These are phyloP conservation scores for Ogataea pignaliae DNA, from an alignment of 805 yeast species.

Conservation along the genomic window DNA sequence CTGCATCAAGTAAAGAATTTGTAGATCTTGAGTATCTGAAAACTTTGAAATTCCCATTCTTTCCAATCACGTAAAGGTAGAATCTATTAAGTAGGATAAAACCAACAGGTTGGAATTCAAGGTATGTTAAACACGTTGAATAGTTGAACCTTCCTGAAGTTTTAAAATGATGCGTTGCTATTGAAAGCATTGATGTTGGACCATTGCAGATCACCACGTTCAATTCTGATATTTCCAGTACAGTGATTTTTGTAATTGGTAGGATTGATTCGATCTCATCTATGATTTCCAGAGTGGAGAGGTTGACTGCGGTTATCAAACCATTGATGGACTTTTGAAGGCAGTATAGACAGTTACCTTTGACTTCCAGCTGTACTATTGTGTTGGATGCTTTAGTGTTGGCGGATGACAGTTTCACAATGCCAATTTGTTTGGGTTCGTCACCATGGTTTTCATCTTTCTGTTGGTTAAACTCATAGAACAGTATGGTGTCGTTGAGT, in stretches of 20 bases:
- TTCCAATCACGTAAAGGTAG: conserved; percentile 17
- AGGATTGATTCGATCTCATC: not conserved
- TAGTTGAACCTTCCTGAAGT: not conserved
- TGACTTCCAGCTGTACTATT: conserved; percentile 1
- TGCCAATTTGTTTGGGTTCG: not conserved
- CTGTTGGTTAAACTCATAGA: conserved; percentile 1
- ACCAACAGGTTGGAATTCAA: conserved; percentile 24
- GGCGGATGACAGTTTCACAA: conserved; percentile 7
- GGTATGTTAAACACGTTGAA: conserved; percentile 8
- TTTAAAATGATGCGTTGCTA: conserved; percentile 3
- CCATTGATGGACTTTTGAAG: conserved; percentile 1
- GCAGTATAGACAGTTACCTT: conserved; percentile 5
- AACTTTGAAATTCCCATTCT: conserved; percentile 15
- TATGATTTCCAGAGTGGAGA: conserved; percentile 4
- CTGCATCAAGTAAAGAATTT: conserved; percentile 6
- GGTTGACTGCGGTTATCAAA: not conserved
- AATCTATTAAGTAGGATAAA: conserved; percentile 15
- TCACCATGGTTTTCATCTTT: not conserved
- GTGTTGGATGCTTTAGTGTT: not conserved
- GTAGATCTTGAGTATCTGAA: conserved; percentile 11
- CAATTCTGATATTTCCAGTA: not conserved
- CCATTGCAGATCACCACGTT: not conserved
- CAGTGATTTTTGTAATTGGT: not conserved
- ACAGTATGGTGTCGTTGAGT: conserved; percentile 6
- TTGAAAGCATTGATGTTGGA: conserved; percentile 4